A percentile compares a stretch with the other conserved stretches of the same genome.
These are phyloP conservation scores for Euphorbia schlechtendalii DNA, from an alignment of 441 rosid genomes.

Conservation along the genomic window DNA sequence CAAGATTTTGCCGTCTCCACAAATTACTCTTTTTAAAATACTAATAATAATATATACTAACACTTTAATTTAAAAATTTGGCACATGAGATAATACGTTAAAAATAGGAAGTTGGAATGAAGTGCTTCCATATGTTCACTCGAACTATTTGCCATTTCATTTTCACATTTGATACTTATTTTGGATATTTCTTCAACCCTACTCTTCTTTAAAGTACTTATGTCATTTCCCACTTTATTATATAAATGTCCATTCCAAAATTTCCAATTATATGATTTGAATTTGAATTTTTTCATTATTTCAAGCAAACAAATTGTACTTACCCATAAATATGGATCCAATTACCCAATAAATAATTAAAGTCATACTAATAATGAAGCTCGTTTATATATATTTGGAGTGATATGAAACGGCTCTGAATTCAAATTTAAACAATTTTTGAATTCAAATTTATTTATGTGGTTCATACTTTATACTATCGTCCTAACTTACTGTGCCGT, in stretches of 20 bases:
- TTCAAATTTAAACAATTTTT: neutral
- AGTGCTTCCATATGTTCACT: neutral
- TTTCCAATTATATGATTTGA: neutral
- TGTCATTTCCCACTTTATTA: neutral
- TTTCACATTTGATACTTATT: neutral
- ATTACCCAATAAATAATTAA: neutral
- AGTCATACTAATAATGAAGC: neutral
- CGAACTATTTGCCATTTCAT: neutral
- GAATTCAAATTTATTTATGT: neutral
- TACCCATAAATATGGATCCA: neutral
- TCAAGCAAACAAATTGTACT: neutral
- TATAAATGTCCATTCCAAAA: no score
- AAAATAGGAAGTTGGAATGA: neutral
- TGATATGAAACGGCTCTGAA: neutral
- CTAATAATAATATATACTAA: neutral
- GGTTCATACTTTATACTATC: neutral
- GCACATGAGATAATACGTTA: neutral
- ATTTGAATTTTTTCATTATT: neutral
- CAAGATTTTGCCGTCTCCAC: slow-evolving; percentile 11
- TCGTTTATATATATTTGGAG: neutral
- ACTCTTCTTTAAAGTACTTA: slow-evolving; percentile 2
- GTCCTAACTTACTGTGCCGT: neutral
- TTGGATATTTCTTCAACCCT: slow-evolving; percentile 1
- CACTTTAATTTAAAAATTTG: neutral
- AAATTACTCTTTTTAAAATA: neutral